Evolutionary conservation across 768 basidiomycete genomes (phyloP).

Genomic region (Pleurotus citrinopileatus): DNA sequence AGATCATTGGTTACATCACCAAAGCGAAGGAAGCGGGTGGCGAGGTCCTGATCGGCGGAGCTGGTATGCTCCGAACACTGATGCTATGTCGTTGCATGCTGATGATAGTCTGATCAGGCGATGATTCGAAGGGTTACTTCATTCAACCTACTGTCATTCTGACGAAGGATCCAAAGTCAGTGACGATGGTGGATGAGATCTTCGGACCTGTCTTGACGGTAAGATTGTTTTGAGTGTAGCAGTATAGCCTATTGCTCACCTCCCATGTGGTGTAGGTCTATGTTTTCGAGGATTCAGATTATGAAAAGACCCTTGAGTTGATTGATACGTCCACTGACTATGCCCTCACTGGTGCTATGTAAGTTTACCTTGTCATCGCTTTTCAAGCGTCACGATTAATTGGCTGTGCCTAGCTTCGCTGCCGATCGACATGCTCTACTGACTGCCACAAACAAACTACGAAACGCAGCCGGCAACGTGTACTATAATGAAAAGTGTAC

Average conservation of each 20-base stretch:
- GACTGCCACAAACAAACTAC: slow-evolving; percentile 75
- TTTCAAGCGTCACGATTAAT: slow-evolving; percentile 10
- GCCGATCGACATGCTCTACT: slow-evolving; percentile 78
- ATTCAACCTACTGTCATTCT: slow-evolving; percentile 93
- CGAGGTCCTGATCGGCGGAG: slow-evolving; percentile 85
- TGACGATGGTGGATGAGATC: slow-evolving; percentile 94
- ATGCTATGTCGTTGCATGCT: neutral
- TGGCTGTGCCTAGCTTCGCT: slow-evolving; percentile 82
- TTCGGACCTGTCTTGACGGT: slow-evolving; percentile 96
- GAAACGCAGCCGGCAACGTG: slow-evolving; percentile 92
- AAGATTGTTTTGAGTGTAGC: slow-evolving; percentile 15
- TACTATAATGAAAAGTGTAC: slow-evolving; percentile 99
- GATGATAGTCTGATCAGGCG: slow-evolving; percentile 39
- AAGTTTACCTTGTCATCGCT: slow-evolving; percentile 26
- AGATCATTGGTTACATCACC: slow-evolving; percentile 75
- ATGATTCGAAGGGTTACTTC: slow-evolving; percentile 91
- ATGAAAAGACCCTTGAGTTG: slow-evolving; percentile 81
- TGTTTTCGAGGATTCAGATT: slow-evolving; percentile 86
- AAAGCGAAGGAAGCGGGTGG: slow-evolving; percentile 90
- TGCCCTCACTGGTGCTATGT: slow-evolving; percentile 95
- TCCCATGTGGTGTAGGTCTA: too few relatives aligned
- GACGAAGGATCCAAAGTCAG: slow-evolving; percentile 83
- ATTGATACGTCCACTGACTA: slow-evolving; percentile 87
- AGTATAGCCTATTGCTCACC: too few relatives aligned
- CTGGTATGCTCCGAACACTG: slow-evolving; percentile 38